Evolutionary conservation across 2,329 filamentous ascomycete genomes (phyloP).

Genomic region (Arthrobotrys iridis): DNA sequence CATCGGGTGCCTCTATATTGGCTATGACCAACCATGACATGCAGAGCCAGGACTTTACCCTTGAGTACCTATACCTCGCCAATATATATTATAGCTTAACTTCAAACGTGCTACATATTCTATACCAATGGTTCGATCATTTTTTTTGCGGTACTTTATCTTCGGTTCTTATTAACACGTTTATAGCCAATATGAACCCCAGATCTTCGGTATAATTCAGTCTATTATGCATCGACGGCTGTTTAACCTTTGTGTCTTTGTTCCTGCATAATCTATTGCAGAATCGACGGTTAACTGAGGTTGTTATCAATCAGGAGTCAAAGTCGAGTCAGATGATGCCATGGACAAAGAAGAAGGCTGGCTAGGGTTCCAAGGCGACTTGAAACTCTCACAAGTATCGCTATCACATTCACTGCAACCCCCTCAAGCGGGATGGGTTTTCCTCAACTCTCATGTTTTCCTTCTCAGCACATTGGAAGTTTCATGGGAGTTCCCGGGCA

Average conservation of each 20-base stretch:
- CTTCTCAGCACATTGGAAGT: slow-evolving; percentile 23
- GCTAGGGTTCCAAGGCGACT: slow-evolving; percentile 19
- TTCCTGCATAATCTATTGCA: slow-evolving; percentile 54
- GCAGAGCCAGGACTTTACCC: slow-evolving; percentile 31
- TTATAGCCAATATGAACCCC: slow-evolving; percentile 53
- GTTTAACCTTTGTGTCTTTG: slow-evolving; percentile 40
- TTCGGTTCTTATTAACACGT: slow-evolving; percentile 47
- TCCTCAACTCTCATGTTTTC: slow-evolving; percentile 27
- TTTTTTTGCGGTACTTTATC: slow-evolving; percentile 49
- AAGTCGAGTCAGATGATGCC: slow-evolving; percentile 48
- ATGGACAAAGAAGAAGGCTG: slow-evolving; percentile 11
- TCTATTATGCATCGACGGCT: slow-evolving; percentile 52
- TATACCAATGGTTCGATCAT: slow-evolving; percentile 37
- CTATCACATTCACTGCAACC: slow-evolving; percentile 47
- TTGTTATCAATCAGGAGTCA: slow-evolving; percentile 45
- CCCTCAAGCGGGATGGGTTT: slow-evolving; percentile 33
- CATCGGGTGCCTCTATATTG: slow-evolving; percentile 26
- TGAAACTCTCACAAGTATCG: slow-evolving; percentile 52
- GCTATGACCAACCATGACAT: slow-evolving; percentile 35
- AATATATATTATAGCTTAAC: slow-evolving; percentile 28
- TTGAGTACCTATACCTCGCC: slow-evolving; percentile 19
- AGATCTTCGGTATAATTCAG: slow-evolving; percentile 54
- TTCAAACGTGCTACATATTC: slow-evolving; percentile 23
- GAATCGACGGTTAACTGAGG: slow-evolving; percentile 34
- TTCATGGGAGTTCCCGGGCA: slow-evolving; percentile 42